Percentiles rank a stretch among this genome's conserved stretches.
These are phyloP conservation scores for Medicago ruthenica DNA, from an alignment of 306 rosid species.

Conservation along the genomic window DNA sequence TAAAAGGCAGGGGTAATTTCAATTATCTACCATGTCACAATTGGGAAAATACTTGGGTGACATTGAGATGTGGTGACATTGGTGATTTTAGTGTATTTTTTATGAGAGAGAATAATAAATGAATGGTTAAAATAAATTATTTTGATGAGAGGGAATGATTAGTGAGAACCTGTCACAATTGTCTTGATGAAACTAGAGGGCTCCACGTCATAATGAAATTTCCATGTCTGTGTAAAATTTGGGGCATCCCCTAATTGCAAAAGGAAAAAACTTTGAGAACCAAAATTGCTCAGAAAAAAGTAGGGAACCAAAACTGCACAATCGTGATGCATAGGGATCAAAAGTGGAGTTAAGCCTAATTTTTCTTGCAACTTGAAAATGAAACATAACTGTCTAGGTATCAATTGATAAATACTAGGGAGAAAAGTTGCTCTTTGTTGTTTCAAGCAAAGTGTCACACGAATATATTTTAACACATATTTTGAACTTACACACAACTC, in stretches of 20 bases:
- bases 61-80: too few relatives aligned
- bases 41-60: neutral
- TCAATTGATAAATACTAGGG: neutral
- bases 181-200: neutral
- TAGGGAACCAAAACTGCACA: neutral
- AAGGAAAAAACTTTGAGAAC: too few relatives aligned
- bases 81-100: too few relatives aligned
- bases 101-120: too few relatives aligned
- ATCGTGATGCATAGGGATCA: too few relatives aligned
- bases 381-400: constrained; percentile 5
- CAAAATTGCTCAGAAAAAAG: too few relatives aligned
- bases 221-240: neutral
- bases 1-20: neutral
- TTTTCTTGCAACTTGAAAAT: neutral
- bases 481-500: neutral
- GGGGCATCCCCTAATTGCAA: neutral
- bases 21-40: neutral
- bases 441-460: neutral
- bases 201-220: neutral
- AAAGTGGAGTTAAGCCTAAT: too few relatives aligned
- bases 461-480: neutral
- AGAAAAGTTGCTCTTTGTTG: neutral
- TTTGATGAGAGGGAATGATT: too few relatives aligned
- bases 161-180: neutral
- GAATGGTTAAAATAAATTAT: too few relatives aligned